Evolutionary conservation across 306 rosid species (phyloP).

Genomic region (Quercus glauca): DNA sequence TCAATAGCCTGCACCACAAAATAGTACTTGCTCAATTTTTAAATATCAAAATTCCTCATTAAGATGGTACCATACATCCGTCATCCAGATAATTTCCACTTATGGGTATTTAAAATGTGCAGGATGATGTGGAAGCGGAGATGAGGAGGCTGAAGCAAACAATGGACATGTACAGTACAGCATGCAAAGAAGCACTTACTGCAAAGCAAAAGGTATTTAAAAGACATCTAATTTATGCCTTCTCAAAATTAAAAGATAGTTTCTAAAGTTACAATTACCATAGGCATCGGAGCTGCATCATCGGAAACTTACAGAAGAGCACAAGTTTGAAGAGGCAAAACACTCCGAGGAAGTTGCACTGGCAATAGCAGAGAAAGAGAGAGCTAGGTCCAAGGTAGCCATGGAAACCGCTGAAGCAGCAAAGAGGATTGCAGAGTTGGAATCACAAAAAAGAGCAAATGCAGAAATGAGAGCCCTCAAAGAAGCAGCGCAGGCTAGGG

Average conservation of each 20-base stretch:
- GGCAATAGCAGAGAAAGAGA: slow-evolving; percentile 80
- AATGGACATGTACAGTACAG: slow-evolving; percentile 78
- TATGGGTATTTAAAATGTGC: slow-evolving; percentile 18
- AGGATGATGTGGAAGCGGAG: slow-evolving; percentile 84
- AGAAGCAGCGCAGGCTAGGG: slow-evolving; percentile 72
- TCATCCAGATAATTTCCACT: not conserved
- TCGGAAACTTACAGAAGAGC: slow-evolving; percentile 63
- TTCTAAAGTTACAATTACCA: not conserved
- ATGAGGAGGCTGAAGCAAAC: slow-evolving; percentile 93
- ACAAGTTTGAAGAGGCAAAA: slow-evolving; percentile 59
- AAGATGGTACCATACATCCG: not conserved
- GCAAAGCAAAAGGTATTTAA: slow-evolving; percentile 65
- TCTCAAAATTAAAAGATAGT: not conserved
- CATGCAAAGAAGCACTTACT: slow-evolving; percentile 73
- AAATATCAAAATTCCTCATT: not conserved
- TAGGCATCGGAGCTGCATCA: slow-evolving; percentile 59
- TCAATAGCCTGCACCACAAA: not conserved
- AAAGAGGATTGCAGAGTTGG: slow-evolving; percentile 64
- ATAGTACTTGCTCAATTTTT: not conserved
- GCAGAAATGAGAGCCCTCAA: slow-evolving; percentile 51
- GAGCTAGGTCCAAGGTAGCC: slow-evolving; percentile 67
- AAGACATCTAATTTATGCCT: not conserved
- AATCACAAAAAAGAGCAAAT: slow-evolving; percentile 51
- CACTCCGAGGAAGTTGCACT: slow-evolving; percentile 66
- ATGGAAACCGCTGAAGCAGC: slow-evolving; percentile 75